phyloP scores from a whole-genome alignment of 2,329 filamentous ascomycete species.

The Colletotrichum tanaceti region DNA sequence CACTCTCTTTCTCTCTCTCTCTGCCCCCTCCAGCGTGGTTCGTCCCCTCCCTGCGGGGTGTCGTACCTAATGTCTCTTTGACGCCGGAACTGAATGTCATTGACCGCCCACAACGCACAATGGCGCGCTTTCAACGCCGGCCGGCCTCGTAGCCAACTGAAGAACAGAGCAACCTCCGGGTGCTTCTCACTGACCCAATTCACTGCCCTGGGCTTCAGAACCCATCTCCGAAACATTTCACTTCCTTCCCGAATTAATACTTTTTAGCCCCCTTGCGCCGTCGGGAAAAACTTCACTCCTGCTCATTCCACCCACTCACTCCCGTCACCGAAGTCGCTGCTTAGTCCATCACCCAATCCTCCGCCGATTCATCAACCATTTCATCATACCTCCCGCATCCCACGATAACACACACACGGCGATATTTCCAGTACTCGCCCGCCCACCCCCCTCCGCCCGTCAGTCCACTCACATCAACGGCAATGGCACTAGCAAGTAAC shows the following conservation, averaged over 20 bases:
- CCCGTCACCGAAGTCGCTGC: neutral
- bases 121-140: slow-evolving; percentile 26
- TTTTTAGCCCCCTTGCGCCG: slow-evolving; percentile 8
- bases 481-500: slow-evolving; percentile 35
- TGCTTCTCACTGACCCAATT: neutral
- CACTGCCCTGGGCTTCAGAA: slow-evolving; percentile 19
- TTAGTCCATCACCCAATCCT: neutral
- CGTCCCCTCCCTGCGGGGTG: slow-evolving; percentile 22
- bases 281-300: slow-evolving; percentile 10
- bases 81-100: slow-evolving; percentile 29
- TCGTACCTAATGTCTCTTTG: slow-evolving; percentile 14
- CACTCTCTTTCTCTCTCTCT: no score
- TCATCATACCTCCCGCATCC: neutral
- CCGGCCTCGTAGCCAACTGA: slow-evolving; percentile 12
- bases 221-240: slow-evolving; percentile 25
- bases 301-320: slow-evolving; percentile 13
- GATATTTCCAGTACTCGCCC: neutral
- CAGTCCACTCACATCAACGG: slow-evolving; percentile 20
- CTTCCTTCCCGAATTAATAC: slow-evolving; percentile 28
- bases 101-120: slow-evolving; percentile 29
- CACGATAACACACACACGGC: slow-evolving; percentile 1
- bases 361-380: neutral
- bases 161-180: slow-evolving; percentile 22
- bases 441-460: neutral
- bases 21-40: slow-evolving; percentile 19